phyloP scores from a whole-genome alignment of 768 basidiomycete genomes.

The Calocera viscosa region DNA sequence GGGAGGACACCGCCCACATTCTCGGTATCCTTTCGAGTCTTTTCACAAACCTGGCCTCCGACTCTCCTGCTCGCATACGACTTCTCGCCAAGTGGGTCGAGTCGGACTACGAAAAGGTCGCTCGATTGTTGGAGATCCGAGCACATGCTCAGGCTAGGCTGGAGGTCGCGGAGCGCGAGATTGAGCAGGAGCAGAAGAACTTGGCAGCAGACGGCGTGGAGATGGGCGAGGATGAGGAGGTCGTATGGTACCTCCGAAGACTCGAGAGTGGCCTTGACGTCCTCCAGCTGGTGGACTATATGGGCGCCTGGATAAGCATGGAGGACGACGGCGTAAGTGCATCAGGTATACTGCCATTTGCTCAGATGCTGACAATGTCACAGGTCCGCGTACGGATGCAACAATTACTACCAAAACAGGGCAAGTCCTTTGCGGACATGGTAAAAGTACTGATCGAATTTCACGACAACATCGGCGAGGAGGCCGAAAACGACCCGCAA shows the following conservation, averaged over 20 bases:
- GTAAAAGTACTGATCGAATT: constrained; percentile 57
- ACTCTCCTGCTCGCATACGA: constrained; percentile 68
- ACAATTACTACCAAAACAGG: constrained; percentile 64
- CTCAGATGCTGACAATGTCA: constrained; percentile 7
- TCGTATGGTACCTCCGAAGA: constrained; percentile 70
- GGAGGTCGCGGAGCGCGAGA: constrained; percentile 47
- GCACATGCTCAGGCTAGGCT: constrained; percentile 55
- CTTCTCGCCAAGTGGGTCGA: constrained; percentile 91
- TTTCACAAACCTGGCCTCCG: constrained; percentile 74
- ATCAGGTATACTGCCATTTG: background rate
- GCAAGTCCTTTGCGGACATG: constrained; percentile 56
- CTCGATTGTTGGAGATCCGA: constrained; percentile 79
- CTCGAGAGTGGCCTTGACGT: constrained; percentile 80
- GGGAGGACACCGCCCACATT: constrained; percentile 77
- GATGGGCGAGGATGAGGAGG: constrained; percentile 49
- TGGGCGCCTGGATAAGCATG: constrained; percentile 90
- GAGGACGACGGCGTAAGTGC: constrained; percentile 91
- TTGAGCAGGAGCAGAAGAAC: constrained; percentile 55
- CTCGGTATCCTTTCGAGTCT: constrained; percentile 81
- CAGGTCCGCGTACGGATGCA: constrained; percentile 68
- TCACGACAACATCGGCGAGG: constrained; percentile 59
- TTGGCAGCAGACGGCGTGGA: constrained; percentile 46
- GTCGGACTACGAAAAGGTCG: constrained; percentile 81
- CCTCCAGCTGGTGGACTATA: constrained; percentile 84
- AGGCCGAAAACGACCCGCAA: constrained; percentile 28